These are phyloP conservation scores for Phialophora verrucosa DNA, from an alignment of 2,329 filamentous ascomycete species.

Conservation along the genomic window DNA sequence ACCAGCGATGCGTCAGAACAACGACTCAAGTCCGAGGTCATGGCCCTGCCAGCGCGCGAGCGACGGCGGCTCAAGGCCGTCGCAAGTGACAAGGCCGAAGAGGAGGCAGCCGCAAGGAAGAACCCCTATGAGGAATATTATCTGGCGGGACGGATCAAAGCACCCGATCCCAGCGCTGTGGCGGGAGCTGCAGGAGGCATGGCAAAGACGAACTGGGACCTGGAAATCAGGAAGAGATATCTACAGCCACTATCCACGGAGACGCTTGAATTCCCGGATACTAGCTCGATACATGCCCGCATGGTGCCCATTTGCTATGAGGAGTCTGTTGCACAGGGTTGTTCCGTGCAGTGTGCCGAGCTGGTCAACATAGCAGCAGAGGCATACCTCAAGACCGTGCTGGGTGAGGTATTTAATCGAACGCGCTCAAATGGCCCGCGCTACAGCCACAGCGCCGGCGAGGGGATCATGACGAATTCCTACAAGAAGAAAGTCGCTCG, in stretches of 20 bases:
- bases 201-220: constrained; percentile 76
- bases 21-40: constrained; percentile 67
- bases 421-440: constrained; percentile 61
- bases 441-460: constrained; percentile 66
- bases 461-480: constrained; percentile 77
- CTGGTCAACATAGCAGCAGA: constrained; percentile 67
- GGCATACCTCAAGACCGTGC: constrained; percentile 66
- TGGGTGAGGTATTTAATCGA: constrained; percentile 61
- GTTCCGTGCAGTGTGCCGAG: constrained; percentile 60
- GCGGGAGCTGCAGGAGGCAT: constrained; percentile 63
- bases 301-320: constrained; percentile 71
- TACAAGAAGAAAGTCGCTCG: constrained; percentile 75
- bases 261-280: constrained; percentile 67
- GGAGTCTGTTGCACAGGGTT: constrained; percentile 63
- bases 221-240: constrained; percentile 70
- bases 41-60: constrained; percentile 66
- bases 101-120: constrained; percentile 31
- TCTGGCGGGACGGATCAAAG: constrained; percentile 55
- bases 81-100: constrained; percentile 34
- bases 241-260: constrained; percentile 65
- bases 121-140: constrained; percentile 52
- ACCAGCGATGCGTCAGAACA: constrained; percentile 67
- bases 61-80: constrained; percentile 61
- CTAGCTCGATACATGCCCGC: constrained; percentile 61
- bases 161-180: constrained; percentile 65